phyloP scores from a whole-genome alignment of 2,329 filamentous ascomycete species.

The Cryphonectria parasitica region DNA sequence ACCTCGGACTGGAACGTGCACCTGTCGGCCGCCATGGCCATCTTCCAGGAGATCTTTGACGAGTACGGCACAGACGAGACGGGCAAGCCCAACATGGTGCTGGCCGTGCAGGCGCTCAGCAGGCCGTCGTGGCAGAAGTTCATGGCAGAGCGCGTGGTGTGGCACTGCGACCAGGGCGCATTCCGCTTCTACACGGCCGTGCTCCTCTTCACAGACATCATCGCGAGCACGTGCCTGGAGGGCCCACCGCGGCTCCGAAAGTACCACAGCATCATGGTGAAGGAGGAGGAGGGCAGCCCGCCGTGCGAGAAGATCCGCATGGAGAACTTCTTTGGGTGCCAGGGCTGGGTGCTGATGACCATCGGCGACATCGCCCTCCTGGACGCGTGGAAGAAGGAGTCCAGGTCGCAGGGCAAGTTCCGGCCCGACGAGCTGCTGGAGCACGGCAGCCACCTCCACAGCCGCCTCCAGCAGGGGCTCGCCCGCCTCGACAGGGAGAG shows the following conservation, averaged over 20 bases:
- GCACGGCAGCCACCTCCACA: conserved; percentile 30
- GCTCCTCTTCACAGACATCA: conserved; percentile 54
- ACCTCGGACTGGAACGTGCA: conserved; percentile 56
- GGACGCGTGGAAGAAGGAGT: conserved; percentile 55
- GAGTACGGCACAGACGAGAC: conserved; percentile 40
- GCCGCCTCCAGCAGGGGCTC: conserved; percentile 27
- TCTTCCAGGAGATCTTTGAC: conserved; percentile 52
- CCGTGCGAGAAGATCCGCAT: conserved; percentile 41
- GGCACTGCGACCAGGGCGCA: conserved; percentile 51
- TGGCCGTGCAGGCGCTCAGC: conserved; percentile 21
- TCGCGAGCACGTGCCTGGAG: conserved; percentile 52
- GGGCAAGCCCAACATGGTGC: conserved; percentile 34
- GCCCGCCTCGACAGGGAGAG: conserved; percentile 28
- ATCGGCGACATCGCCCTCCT: conserved; percentile 57
- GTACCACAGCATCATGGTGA: conserved; percentile 48
- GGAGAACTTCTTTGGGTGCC: conserved; percentile 54
- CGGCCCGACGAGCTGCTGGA: conserved; percentile 36
- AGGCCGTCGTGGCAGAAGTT: conserved; percentile 42
- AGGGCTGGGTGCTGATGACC: conserved; percentile 57
- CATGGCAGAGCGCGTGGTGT: conserved; percentile 40
- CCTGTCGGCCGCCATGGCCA: conserved; percentile 52
- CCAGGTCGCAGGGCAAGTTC: conserved; percentile 45
- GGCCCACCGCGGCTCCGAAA: conserved; percentile 46
- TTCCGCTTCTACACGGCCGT: conserved; percentile 52
- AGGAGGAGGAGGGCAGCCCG: conserved; percentile 38